Conservation (phyloP, 1,284 basidiomycete genomes). For the Trametes versicolor region DNA sequence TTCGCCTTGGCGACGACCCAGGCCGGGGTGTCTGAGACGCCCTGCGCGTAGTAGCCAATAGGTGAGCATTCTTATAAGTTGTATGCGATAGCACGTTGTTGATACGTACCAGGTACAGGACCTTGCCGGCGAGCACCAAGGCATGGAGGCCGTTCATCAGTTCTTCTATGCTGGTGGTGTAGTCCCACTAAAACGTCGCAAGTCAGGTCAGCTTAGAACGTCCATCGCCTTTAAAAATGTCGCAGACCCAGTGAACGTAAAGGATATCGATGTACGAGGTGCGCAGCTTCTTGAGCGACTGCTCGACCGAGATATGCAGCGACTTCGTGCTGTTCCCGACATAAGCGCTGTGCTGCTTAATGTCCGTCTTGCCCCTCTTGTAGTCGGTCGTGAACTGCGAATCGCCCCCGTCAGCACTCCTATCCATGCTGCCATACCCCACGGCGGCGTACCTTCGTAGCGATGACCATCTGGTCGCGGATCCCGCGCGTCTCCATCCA, state of each 20-base stretch:
- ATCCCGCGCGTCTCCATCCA: slow-evolving; percentile 61
- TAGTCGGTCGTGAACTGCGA: slow-evolving; percentile 32
- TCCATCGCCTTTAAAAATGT: neutral
- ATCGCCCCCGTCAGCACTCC: neutral
- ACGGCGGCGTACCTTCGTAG: slow-evolving; percentile 53
- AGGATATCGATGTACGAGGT: slow-evolving; percentile 60
- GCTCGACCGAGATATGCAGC: slow-evolving; percentile 52
- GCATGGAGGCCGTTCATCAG: slow-evolving; percentile 56
- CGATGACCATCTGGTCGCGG: slow-evolving; percentile 64
- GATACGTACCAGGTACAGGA: slow-evolving; percentile 51
- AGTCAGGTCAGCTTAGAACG: slow-evolving; percentile 47
- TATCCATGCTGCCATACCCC: neutral
- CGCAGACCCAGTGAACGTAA: slow-evolving; percentile 7
- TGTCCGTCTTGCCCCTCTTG: slow-evolving; percentile 32
- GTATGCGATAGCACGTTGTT: neutral
- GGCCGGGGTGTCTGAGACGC: slow-evolving; percentile 54
- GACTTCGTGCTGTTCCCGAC: slow-evolving; percentile 57
- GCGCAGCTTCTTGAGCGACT: slow-evolving; percentile 62
- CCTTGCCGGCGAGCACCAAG: slow-evolving; percentile 51
- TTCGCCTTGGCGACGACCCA: slow-evolving; percentile 64
- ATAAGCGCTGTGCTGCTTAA: slow-evolving; percentile 39
- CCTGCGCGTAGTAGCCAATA: neutral
- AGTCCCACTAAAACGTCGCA: slow-evolving; percentile 44
- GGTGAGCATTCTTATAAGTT: neutral
- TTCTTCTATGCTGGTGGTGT: slow-evolving; percentile 52